These are phyloP conservation scores for Rosa rugosa DNA, from an alignment of 306 rosid genomes.

Conservation along the genomic window DNA sequence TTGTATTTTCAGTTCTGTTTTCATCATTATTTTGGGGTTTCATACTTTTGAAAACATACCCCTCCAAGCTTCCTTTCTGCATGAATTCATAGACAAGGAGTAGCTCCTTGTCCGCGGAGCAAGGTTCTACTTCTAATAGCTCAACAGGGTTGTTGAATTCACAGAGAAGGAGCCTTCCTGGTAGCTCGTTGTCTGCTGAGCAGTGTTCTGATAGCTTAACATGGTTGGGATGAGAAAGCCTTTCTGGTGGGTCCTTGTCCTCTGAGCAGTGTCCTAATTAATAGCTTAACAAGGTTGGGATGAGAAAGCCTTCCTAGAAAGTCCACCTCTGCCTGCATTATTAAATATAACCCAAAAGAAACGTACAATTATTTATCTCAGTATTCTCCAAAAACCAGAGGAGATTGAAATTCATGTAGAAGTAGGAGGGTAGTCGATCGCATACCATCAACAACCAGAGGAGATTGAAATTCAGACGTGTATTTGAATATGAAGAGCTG, in stretches of 20 bases:
- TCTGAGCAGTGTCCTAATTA: too few relatives aligned
- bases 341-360: neutral
- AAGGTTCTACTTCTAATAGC: constrained; percentile 54
- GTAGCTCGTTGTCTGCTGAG: too few relatives aligned
- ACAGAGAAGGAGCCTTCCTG: too few relatives aligned
- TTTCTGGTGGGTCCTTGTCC: too few relatives aligned
- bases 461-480: too few relatives aligned
- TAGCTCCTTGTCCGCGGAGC: constrained; percentile 52
- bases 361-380: neutral
- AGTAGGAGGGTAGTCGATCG: too few relatives aligned
- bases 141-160: constrained; percentile 28
- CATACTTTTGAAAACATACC: constrained; percentile 74
- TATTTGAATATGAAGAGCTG: too few relatives aligned
- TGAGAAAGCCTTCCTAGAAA: constrained; percentile 71
- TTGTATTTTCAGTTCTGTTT: neutral
- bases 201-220: too few relatives aligned
- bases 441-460: too few relatives aligned
- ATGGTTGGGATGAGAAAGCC: too few relatives aligned
- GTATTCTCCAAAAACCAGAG: too few relatives aligned
- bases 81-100: constrained; percentile 86
- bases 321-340: constrained; percentile 60
- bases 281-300: constrained; percentile 46
- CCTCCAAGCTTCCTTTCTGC: constrained; percentile 78
- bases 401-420: too few relatives aligned
- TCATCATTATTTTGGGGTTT: constrained; percentile 9